These are phyloP conservation scores for Tremella mesenterica DNA, from an alignment of 768 basidiomycete species.

Conservation along the genomic window DNA sequence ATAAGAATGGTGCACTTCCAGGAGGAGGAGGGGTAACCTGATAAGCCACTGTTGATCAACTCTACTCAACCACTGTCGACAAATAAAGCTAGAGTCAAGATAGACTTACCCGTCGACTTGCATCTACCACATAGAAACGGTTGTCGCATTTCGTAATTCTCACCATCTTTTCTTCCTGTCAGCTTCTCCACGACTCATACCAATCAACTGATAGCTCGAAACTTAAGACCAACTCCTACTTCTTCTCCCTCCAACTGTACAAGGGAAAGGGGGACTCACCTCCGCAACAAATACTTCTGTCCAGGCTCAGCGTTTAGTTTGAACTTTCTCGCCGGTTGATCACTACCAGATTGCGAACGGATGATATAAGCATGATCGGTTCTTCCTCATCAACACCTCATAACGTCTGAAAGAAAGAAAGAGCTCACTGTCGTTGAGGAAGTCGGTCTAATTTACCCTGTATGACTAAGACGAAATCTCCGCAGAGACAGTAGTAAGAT, in stretches of 20 bases:
- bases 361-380: slow-evolving; percentile 75
- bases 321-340: slow-evolving; percentile 58
- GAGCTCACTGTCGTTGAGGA: slow-evolving; percentile 39
- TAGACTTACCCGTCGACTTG: slow-evolving; percentile 35
- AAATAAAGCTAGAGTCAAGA: not conserved
- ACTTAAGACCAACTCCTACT: not conserved
- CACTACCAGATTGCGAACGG: slow-evolving; percentile 58
- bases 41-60: slow-evolving; percentile 55
- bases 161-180: slow-evolving; percentile 19
- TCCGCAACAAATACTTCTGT: slow-evolving; percentile 67
- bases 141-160: slow-evolving; percentile 38
- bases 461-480: slow-evolving; percentile 45
- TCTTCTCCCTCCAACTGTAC: not conserved
- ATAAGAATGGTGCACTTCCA: slow-evolving; percentile 68
- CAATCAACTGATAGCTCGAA: not conserved
- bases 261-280: slow-evolving; percentile 49
- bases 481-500: slow-evolving; percentile 46
- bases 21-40: slow-evolving; percentile 67
- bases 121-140: slow-evolving; percentile 37
- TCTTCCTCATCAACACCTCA: slow-evolving; percentile 59
- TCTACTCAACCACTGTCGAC: not conserved
- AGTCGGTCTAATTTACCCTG: slow-evolving; percentile 42
- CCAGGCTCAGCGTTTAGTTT: slow-evolving; percentile 69
- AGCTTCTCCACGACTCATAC: not conserved
- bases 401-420: not conserved